These are phyloP conservation scores for Aspergillus taichungensis DNA, from an alignment of 495 filamentous ascomycete genomes.

Conservation along the genomic window DNA sequence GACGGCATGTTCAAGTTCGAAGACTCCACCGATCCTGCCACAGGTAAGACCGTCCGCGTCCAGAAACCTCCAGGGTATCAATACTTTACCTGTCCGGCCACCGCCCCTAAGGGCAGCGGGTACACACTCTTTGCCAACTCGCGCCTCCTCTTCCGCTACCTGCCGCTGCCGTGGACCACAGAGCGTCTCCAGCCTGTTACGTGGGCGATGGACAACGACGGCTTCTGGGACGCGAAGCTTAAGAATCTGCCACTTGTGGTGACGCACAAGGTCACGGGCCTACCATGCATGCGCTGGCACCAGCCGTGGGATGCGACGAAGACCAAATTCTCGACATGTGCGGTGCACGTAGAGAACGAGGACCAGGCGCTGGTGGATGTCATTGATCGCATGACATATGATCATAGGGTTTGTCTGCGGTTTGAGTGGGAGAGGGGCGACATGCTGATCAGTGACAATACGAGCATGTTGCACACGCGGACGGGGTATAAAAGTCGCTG, in stretches of 20 bases:
- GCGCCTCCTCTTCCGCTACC: slow-evolving; percentile 40
- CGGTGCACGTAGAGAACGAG: slow-evolving; percentile 39
- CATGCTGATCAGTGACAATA: slow-evolving; percentile 46
- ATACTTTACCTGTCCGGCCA: slow-evolving; percentile 41
- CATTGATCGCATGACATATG: slow-evolving; percentile 37
- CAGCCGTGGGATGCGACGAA: slow-evolving; percentile 43
- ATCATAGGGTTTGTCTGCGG: slow-evolving; percentile 40
- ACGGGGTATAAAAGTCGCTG: slow-evolving; percentile 34
- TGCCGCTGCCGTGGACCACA: slow-evolving; percentile 30
- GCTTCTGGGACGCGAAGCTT: slow-evolving; percentile 33
- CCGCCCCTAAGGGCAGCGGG: slow-evolving; percentile 37
- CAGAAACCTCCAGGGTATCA: slow-evolving; percentile 35
- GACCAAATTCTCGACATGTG: slow-evolving; percentile 38
- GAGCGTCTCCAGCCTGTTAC: slow-evolving; percentile 29
- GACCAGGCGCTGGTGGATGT: slow-evolving; percentile 12
- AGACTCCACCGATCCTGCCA: slow-evolving; percentile 22
- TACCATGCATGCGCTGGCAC: slow-evolving; percentile 45
- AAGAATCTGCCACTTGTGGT: slow-evolving; percentile 38
- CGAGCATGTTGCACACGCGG: slow-evolving; percentile 43
- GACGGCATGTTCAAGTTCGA: slow-evolving; percentile 47
- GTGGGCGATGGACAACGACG: slow-evolving; percentile 32
- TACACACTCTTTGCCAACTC: slow-evolving; percentile 46
- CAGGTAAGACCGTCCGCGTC: slow-evolving; percentile 15
- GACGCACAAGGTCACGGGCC: slow-evolving; percentile 32
- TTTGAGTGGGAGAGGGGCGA: slow-evolving; percentile 46